These are phyloP conservation scores for Vitis labrusca DNA, from an alignment of 164 flowering plant species.

Conservation along the genomic window DNA sequence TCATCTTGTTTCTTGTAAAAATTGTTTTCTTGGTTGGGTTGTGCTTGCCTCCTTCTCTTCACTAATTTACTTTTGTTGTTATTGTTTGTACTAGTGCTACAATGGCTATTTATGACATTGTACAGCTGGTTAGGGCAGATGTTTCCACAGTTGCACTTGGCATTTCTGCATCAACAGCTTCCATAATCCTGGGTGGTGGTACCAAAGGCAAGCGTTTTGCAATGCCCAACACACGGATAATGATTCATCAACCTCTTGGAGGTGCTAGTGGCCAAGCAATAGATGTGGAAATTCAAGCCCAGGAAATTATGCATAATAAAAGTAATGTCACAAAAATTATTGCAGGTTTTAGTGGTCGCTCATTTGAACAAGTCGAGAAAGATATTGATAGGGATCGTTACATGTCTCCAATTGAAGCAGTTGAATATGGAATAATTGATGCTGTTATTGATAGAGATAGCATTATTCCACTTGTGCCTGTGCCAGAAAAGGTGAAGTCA, in stretches of 20 bases:
- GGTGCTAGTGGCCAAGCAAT: slow-evolving; percentile 84
- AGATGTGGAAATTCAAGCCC: slow-evolving; percentile 87
- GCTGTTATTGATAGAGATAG: slow-evolving; percentile 81
- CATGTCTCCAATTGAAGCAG: slow-evolving; percentile 95
- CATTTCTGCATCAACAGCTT: slow-evolving; percentile 87
- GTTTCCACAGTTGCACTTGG: slow-evolving; percentile 94
- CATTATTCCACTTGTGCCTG: slow-evolving; percentile 77
- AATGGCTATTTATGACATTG: slow-evolving; percentile 89
- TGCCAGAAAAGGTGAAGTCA: slow-evolving; percentile 71
- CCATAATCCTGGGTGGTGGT: slow-evolving; percentile 92
- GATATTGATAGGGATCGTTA: slow-evolving; percentile 93
- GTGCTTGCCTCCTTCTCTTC: neutral
- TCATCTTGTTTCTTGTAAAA: neutral
- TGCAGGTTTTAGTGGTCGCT: slow-evolving; percentile 63
- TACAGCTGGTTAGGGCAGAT: slow-evolving; percentile 91
- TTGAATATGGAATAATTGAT: slow-evolving; percentile 87
- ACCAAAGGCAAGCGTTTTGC: slow-evolving; percentile 94
- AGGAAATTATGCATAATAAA: slow-evolving; percentile 78
- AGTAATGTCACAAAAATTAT: slow-evolving; percentile 60
- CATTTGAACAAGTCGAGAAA: slow-evolving; percentile 74
- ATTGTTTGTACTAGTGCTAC: slow-evolving; percentile 57
- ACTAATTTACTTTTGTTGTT: slow-evolving; percentile 11
- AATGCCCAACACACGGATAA: slow-evolving; percentile 92
- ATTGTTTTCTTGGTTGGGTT: no score
- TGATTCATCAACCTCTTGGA: slow-evolving; percentile 94